A percentile compares a stretch with the other conserved stretches of the same genome.
Evolutionary conservation across 257 asterid species (phyloP).

Genomic region (Jasminum sambac): DNA sequence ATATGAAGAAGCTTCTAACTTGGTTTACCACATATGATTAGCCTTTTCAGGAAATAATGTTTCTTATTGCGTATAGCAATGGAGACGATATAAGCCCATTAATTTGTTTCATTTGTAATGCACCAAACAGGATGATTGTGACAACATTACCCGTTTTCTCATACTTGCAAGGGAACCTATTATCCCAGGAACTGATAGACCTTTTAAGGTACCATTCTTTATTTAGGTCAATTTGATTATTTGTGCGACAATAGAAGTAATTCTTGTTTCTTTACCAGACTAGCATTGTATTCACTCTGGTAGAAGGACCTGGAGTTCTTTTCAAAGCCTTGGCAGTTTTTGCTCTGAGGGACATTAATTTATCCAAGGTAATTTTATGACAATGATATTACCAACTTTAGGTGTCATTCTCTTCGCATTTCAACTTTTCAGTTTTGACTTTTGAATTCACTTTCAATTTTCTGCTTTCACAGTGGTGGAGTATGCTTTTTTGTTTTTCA

Average conservation of each 20-base stretch:
- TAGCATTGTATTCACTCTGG: slow-evolving; percentile 87
- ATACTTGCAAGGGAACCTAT: slow-evolving; percentile 82
- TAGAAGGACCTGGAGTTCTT: slow-evolving; percentile 94
- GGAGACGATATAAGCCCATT: not conserved
- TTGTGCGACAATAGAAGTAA: slow-evolving; percentile 11
- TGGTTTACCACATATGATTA: slow-evolving; percentile 8
- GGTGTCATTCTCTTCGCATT: no score
- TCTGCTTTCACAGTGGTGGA: no score
- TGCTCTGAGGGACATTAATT: slow-evolving; percentile 76
- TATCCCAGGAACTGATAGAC: slow-evolving; percentile 41
- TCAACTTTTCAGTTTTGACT: no score
- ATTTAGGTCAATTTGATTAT: not conserved
- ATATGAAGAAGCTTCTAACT: slow-evolving; percentile 4
- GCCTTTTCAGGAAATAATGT: not conserved
- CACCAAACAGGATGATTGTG: slow-evolving; percentile 65
- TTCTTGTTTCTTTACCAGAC: slow-evolving; percentile 47
- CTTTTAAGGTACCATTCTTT: slow-evolving; percentile 37
- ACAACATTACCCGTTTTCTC: slow-evolving; percentile 78
- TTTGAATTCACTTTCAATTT: no score
- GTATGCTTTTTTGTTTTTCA: no score
- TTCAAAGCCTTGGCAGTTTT: slow-evolving; percentile 95
- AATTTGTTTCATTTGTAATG: slow-evolving; percentile 18
- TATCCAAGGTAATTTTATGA: slow-evolving; percentile 68
- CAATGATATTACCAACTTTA: not conserved
- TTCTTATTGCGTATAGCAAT: not conserved